Evolutionary conservation across 108 stramenopile species (phyloP).

Genomic region (Skeletonema potamos): DNA sequence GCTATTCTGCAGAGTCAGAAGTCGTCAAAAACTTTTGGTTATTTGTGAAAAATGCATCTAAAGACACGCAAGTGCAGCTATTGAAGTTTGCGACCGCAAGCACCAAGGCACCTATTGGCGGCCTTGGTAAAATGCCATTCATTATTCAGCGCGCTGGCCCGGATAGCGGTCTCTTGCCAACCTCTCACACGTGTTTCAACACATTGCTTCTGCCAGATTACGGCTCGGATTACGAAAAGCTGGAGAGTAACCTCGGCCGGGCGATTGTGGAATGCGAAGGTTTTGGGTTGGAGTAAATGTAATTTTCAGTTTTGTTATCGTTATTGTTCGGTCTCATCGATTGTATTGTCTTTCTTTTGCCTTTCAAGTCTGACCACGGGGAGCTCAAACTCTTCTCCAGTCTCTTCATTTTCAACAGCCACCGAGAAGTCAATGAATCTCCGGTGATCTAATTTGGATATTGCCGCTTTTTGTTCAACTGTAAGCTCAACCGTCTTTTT

Average conservation of each 20-base stretch:
- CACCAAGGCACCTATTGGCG: constrained; percentile 89
- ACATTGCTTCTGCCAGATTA: constrained; percentile 70
- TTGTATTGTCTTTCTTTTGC: not conserved
- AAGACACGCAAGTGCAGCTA: constrained; percentile 67
- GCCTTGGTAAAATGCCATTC: constrained; percentile 82
- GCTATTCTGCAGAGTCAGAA: constrained; percentile 58
- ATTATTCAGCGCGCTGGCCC: constrained; percentile 91
- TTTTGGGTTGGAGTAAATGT: constrained; percentile 62
- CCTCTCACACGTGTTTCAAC: constrained; percentile 95
- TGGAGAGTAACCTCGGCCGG: constrained; percentile 51
- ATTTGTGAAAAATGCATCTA: constrained; percentile 53
- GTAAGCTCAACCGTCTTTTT: constrained; percentile 17
- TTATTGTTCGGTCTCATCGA: no score
- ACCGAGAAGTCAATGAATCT: constrained; percentile 67
- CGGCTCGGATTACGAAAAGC: constrained; percentile 63
- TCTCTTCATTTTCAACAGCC: constrained; percentile 67
- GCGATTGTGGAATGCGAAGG: constrained; percentile 84
- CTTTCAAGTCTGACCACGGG: constrained; percentile 53
- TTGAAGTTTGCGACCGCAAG: constrained; percentile 91
- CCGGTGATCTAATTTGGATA: constrained; percentile 27
- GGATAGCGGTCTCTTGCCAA: constrained; percentile 84
- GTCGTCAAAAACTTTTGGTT: constrained; percentile 79
- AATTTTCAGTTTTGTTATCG: not conserved
- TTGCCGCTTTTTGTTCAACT: constrained; percentile 21
- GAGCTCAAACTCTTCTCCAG: constrained; percentile 77